These are phyloP conservation scores for Trichomonas vaginalis DNA, from an alignment of 208 protist genomes.

Conservation along the genomic window DNA sequence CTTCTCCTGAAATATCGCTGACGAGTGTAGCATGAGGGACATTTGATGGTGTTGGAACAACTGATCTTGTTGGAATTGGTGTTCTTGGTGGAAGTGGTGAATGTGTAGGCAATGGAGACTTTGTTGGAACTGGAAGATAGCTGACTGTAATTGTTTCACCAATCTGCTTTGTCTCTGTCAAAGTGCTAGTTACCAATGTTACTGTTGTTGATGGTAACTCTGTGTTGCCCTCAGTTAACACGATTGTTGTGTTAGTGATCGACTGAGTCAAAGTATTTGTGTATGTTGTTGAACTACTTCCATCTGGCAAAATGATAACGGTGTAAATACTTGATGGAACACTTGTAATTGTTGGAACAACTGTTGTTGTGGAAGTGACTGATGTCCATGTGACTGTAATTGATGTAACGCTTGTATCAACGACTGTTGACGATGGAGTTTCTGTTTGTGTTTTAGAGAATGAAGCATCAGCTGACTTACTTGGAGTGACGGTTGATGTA, in stretches of 20 bases:
- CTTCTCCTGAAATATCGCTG: no score
- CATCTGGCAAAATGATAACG: background rate
- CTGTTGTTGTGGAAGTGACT: background rate
- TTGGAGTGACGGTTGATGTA: background rate
- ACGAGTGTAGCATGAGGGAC: no score
- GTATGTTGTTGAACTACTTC: background rate
- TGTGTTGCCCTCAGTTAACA: background rate
- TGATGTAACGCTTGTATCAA: background rate
- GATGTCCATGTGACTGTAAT: background rate
- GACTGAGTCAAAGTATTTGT: background rate
- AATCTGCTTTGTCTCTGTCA: no score
- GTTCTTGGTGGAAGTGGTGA: background rate
- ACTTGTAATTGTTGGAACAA: background rate
- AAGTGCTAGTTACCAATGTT: no score
- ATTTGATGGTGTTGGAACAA: no score
- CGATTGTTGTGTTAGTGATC: background rate
- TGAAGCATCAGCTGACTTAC: background rate
- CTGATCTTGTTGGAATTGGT: background rate
- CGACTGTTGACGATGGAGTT: background rate
- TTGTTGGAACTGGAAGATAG: background rate
- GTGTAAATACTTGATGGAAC: background rate
- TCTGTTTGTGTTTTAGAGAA: background rate
- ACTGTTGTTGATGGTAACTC: no score
- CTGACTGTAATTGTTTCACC: no score
- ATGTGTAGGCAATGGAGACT: background rate